Evolutionary conservation across 805 yeast genomes (phyloP), one percentile per base, ranked within the genome.

Genomic region (Lachancea quebecensis): DNA sequence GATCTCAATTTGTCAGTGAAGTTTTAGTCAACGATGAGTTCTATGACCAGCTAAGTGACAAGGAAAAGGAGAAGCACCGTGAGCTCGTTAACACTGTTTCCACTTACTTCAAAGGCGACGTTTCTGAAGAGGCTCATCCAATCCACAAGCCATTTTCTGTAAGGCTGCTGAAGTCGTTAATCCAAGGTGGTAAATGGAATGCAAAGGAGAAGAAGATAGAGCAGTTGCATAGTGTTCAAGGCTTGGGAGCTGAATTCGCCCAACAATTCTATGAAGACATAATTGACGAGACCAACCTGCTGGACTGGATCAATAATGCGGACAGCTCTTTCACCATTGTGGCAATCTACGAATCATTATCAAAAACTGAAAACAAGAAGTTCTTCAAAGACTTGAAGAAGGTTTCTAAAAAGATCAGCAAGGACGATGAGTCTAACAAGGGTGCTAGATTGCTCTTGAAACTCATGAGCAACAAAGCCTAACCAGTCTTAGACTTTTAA

Each of bases 121-220:
- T 87, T 15, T 62, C 72, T 16, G 82, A 75, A 39, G 86, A 79
- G 52, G 74, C 67, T 43, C 95, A 85, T 61, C 74, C 86, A 46
- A 71, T 85, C 53, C 79, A 76, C 54, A 78, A 77, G 58, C 85
- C 93, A 42, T 85, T 82, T 62, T 75, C 85, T 25, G 73, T 87
- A 2, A 79, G 96, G 70, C 70, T 84, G 42, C 66, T 88, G 51
- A 82, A 86, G 63, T 70, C 87, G 0, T 69, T 88, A 56, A 83
- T 88, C 52, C 95, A 85, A 65, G 91, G 90, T 50, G 90, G 90
- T 56, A 86, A 81, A 59, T 87, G 88, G 84, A 81, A 82, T 58
- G 76, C 73, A 58, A 78, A 80, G 66, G 78, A 72, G 54, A 79
- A 73, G 65, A 73, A 66, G 57, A 67, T 73, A 39, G 73, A 57